phyloP scores from a whole-genome alignment of 2,329 filamentous ascomycete genomes.

The Xylariales sp. region DNA sequence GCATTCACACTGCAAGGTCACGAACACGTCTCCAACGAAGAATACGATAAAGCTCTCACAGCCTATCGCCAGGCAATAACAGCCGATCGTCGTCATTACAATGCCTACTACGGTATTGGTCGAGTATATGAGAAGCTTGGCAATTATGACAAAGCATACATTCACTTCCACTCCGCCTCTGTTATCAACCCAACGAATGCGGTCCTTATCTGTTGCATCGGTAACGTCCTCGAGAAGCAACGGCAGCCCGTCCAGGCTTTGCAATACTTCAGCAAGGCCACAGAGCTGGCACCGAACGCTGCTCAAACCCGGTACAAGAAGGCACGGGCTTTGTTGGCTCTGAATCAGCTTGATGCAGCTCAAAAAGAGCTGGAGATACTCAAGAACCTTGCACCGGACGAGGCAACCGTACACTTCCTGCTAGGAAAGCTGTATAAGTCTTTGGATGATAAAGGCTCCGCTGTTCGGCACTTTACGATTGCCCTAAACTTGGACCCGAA shows the following conservation, averaged over 20 bases:
- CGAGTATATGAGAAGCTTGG: slow-evolving; percentile 85
- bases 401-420: slow-evolving; percentile 93
- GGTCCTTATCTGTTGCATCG: slow-evolving; percentile 88
- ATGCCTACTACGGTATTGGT: slow-evolving; percentile 91
- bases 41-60: slow-evolving; percentile 89
- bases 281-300: slow-evolving; percentile 74
- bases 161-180: slow-evolving; percentile 84
- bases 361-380: slow-evolving; percentile 80
- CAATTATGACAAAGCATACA: slow-evolving; percentile 84
- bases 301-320: slow-evolving; percentile 90
- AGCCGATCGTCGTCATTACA: slow-evolving; percentile 87
- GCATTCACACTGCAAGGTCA: slow-evolving; percentile 94
- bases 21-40: slow-evolving; percentile 92
- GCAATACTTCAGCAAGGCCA: slow-evolving; percentile 75
- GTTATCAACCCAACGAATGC: slow-evolving; percentile 91
- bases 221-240: slow-evolving; percentile 82
- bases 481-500: slow-evolving; percentile 95
- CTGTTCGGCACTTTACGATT: slow-evolving; percentile 92
- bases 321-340: slow-evolving; percentile 76
- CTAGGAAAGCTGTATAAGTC: slow-evolving; percentile 78
- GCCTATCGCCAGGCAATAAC: slow-evolving; percentile 83
- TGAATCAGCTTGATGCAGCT: slow-evolving; percentile 66
- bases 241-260: slow-evolving; percentile 77
- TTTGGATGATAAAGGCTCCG: slow-evolving; percentile 67
- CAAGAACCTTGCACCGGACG: slow-evolving; percentile 87